Conservation (phyloP, 768 basidiomycete genomes). For the Leccinum variicolor region DNA sequence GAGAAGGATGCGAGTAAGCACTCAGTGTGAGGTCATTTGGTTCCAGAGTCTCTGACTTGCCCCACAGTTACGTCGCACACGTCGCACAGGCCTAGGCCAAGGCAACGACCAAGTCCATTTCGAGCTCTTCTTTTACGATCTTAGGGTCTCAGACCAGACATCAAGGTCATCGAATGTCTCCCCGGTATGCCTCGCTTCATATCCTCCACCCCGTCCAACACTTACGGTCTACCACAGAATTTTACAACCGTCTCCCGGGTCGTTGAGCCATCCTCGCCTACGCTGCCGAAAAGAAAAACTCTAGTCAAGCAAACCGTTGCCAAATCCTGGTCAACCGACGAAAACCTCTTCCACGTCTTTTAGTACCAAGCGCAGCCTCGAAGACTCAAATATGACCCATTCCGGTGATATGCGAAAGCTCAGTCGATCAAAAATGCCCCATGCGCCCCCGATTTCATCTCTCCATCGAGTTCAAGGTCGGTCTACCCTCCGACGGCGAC, state of each 20-base stretch:
- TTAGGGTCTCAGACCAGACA: no score
- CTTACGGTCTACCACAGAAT: constrained; percentile 47
- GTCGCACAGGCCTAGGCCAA: constrained; percentile 60
- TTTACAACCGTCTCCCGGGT: constrained; percentile 97
- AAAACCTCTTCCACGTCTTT: constrained; percentile 99
- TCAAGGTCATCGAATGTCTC: no score
- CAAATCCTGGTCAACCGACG: constrained; percentile 99
- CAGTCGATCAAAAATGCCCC: constrained; percentile 81
- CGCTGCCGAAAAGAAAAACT: constrained; percentile 84
- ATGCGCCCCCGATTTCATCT: constrained; percentile 68
- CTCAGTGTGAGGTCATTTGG: background rate
- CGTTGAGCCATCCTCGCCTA: constrained; percentile 90
- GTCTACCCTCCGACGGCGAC: constrained; percentile 56
- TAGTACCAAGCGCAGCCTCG: constrained; percentile 99
- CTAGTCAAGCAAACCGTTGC: constrained; percentile 90
- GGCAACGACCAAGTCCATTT: no score
- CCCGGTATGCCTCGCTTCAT: no score
- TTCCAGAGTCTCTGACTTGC: background rate
- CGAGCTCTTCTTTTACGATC: no score
- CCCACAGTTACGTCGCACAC: constrained; percentile 83
- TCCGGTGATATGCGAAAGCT: constrained; percentile 99
- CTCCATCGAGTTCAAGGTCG: constrained; percentile 80
- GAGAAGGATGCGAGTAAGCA: constrained; percentile 96
- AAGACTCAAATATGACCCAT: constrained; percentile 92
- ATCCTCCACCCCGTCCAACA: no score